Evolutionary conservation across 768 basidiomycete genomes (phyloP).

Genomic region (Suillus americanus): DNA sequence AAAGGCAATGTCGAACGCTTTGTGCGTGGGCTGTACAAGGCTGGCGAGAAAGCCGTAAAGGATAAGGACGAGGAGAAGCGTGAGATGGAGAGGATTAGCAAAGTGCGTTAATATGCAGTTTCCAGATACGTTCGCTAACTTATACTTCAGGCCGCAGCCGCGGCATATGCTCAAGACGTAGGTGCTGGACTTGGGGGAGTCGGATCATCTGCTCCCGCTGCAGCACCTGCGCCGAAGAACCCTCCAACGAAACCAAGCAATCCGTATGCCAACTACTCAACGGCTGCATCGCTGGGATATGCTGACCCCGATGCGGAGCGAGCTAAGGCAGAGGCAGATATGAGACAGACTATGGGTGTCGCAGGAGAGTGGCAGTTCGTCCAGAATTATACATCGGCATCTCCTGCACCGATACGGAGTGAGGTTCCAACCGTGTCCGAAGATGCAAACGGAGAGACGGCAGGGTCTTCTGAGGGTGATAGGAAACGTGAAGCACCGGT

Average conservation of each 20-base stretch:
- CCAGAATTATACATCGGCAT: constrained; percentile 26
- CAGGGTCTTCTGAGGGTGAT: constrained; percentile 31
- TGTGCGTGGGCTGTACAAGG: constrained; percentile 90
- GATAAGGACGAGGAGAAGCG: constrained; percentile 82
- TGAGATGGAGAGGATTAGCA: constrained; percentile 85
- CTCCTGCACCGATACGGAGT: constrained; percentile 16
- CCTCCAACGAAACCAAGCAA: constrained; percentile 57
- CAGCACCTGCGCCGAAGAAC: constrained; percentile 30
- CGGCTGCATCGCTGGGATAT: constrained; percentile 81
- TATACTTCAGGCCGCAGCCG: constrained; percentile 63
- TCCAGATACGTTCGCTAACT: neutral
- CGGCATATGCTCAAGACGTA: constrained; percentile 77
- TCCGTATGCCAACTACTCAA: constrained; percentile 83
- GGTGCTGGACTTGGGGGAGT: constrained; percentile 55
- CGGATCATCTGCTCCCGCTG: constrained; percentile 29
- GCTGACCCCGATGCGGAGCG: constrained; percentile 74
- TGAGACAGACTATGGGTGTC: constrained; percentile 62
- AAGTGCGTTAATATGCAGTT: constrained; percentile 42
- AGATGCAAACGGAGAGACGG: constrained; percentile 8
- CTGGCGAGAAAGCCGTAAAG: constrained; percentile 84
- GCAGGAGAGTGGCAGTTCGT: constrained; percentile 81
- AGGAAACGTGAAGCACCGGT: constrained; percentile 40
- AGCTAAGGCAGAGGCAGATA: constrained; percentile 56
- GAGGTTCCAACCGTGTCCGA: neutral
- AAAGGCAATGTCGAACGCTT: constrained; percentile 93